Evolutionary conservation across 2,329 filamentous ascomycete species (phyloP).

Genomic region (Pseudomassariella vexata): DNA sequence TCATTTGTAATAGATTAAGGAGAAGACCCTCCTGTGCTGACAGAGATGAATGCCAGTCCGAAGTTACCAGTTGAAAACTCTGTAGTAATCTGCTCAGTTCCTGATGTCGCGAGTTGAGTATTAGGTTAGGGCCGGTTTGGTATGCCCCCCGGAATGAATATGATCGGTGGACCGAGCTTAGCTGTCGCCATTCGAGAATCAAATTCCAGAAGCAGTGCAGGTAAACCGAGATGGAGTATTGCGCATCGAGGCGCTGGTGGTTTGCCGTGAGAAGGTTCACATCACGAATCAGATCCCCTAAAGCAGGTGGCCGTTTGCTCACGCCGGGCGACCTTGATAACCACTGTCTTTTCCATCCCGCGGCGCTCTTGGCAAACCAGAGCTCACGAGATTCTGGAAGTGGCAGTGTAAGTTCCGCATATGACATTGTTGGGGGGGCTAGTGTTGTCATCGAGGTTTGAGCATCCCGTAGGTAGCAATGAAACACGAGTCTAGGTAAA

Average conservation of each 20-base stretch:
- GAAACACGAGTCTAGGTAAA: slow-evolving; percentile 49
- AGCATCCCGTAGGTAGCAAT: slow-evolving; percentile 59
- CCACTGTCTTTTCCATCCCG: slow-evolving; percentile 59
- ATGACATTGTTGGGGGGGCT: slow-evolving; percentile 60
- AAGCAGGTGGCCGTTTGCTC: slow-evolving; percentile 39
- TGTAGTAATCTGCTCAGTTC: slow-evolving; percentile 56
- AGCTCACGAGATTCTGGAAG: slow-evolving; percentile 56
- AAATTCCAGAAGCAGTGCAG: slow-evolving; percentile 61
- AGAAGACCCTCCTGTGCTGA: slow-evolving; percentile 41
- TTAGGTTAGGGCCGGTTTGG: slow-evolving; percentile 33
- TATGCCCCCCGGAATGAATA: slow-evolving; percentile 39
- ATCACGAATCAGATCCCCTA: slow-evolving; percentile 52
- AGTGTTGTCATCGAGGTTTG: slow-evolving; percentile 63
- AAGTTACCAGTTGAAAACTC: slow-evolving; percentile 37
- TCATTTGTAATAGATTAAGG: slow-evolving; percentile 53
- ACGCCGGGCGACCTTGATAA: slow-evolving; percentile 33
- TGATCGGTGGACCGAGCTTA: slow-evolving; percentile 42
- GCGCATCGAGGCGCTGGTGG: slow-evolving; percentile 47
- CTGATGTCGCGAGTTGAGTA: slow-evolving; percentile 51
- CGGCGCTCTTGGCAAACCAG: slow-evolving; percentile 60
- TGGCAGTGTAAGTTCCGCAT: slow-evolving; percentile 61
- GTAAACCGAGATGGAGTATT: slow-evolving; percentile 52
- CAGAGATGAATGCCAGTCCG: slow-evolving; percentile 34
- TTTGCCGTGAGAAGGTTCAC: slow-evolving; percentile 44
- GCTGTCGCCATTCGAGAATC: slow-evolving; percentile 60